phyloP scores from a whole-genome alignment of 495 filamentous ascomycete genomes.

The Penicillium bovifimosum region DNA sequence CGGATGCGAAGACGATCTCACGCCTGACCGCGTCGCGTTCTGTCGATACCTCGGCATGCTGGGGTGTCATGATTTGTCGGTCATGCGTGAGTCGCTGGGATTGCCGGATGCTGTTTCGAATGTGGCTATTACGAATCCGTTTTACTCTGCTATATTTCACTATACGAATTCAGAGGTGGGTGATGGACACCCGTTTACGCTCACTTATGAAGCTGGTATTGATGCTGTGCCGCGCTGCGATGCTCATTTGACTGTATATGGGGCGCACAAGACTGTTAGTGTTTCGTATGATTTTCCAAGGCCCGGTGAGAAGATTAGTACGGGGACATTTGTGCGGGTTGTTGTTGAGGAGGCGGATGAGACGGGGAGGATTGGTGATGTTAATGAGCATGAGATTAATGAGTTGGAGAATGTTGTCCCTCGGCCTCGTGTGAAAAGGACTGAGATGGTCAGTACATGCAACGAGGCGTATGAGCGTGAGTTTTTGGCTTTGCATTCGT shows the following conservation, averaged over 20 bases:
- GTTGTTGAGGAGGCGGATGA: conserved; percentile 41
- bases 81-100: conserved; percentile 53
- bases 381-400: neutral
- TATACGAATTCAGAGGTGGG: conserved; percentile 20
- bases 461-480: conserved; percentile 51
- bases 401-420: neutral
- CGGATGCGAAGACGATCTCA: conserved; percentile 26
- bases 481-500: conserved; percentile 44
- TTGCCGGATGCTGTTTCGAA: conserved; percentile 40
- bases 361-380: conserved; percentile 8
- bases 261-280: conserved; percentile 39
- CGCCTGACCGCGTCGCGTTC: conserved; percentile 26
- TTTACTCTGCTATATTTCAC: conserved; percentile 45
- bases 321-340: conserved; percentile 42
- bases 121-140: conserved; percentile 39
- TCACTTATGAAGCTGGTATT: conserved; percentile 53
- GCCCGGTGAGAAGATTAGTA: conserved; percentile 19
- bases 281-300: conserved; percentile 51
- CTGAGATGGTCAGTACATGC: conserved; percentile 37
- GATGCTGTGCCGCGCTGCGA: conserved; percentile 51
- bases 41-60: conserved; percentile 43
- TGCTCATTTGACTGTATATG: conserved; percentile 51
- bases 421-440: conserved; percentile 19
- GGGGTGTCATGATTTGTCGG: conserved; percentile 50
- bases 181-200: conserved; percentile 36